A percentile compares a stretch with the other conserved stretches of the same genome.
phyloP scores from a whole-genome alignment of 257 asterid genomes.

The Solanum etuberosum region DNA sequence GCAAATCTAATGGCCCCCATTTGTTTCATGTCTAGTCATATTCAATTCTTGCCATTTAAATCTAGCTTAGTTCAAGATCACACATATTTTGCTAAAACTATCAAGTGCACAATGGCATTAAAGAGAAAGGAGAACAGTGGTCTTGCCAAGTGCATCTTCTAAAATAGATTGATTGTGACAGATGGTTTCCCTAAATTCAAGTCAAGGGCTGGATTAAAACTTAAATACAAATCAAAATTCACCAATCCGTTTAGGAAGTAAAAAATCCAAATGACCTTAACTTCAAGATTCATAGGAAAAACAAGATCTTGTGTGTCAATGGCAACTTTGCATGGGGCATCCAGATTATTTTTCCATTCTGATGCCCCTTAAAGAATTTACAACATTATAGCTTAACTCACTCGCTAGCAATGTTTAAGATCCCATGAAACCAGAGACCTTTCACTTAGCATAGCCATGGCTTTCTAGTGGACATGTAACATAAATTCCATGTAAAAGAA shows the following conservation, averaged over 20 bases:
- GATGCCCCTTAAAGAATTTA: background rate
- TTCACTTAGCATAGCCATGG: background rate
- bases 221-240: background rate
- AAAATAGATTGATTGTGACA: background rate
- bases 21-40: constrained; percentile 7
- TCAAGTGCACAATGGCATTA: constrained; percentile 2
- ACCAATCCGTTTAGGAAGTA: background rate
- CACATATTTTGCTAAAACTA: constrained; percentile 5
- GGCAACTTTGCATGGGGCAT: background rate
- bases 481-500: background rate
- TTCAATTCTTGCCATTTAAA: constrained; percentile 7
- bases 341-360: background rate
- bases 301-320: background rate
- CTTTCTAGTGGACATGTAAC: background rate
- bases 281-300: background rate
- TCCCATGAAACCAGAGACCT: background rate
- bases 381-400: background rate
- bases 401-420: background rate
- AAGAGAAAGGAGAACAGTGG: constrained; percentile 5
- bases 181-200: background rate
- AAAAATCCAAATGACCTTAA: background rate
- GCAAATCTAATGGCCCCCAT: constrained; percentile 10
- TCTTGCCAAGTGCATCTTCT: constrained; percentile 4
- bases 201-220: background rate
- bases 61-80: background rate